These are phyloP conservation scores for Kodamaea ohmeri DNA, from an alignment of 1,139 yeast genomes.

Conservation along the genomic window DNA sequence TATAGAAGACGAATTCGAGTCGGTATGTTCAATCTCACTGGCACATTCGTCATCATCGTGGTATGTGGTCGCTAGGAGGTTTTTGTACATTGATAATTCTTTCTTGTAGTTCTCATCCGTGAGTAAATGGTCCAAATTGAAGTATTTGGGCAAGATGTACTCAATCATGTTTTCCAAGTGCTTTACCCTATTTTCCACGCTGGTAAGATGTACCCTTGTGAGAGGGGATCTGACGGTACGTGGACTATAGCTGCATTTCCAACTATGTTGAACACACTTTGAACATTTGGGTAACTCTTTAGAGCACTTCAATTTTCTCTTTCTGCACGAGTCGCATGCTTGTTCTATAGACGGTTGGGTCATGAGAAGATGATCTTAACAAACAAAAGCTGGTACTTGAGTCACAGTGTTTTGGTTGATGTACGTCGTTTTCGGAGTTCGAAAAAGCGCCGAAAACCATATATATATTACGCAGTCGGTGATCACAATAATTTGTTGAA, in stretches of 20 bases:
- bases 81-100: conserved; percentile 22
- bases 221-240: conserved; percentile 74
- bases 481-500: conserved; percentile 7
- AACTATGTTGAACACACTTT: conserved; percentile 68
- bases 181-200: conserved; percentile 64
- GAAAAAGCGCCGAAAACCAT: conserved; percentile 3
- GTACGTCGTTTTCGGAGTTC: conserved; percentile 2
- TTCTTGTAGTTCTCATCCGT: conserved; percentile 22
- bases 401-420: background rate
- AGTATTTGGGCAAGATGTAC: conserved; percentile 31
- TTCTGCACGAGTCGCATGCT: conserved; percentile 60
- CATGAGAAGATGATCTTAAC: conserved; percentile 4
- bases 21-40: conserved; percentile 8
- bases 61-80: conserved; percentile 10
- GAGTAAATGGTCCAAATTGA: conserved; percentile 28
- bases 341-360: conserved; percentile 35
- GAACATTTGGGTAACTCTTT: conserved; percentile 73
- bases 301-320: conserved; percentile 55
- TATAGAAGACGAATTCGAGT: conserved; percentile 6
- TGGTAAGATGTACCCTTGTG: conserved; percentile 76
- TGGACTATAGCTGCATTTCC: conserved; percentile 80
- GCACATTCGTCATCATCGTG: conserved; percentile 10
- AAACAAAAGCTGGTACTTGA: conserved; percentile 3
- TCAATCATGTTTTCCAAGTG: conserved; percentile 53
- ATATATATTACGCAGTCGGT: conserved; percentile 5